Evolutionary conservation across 164 flowering plant genomes (phyloP).

Genomic region (Stephania japonica): DNA sequence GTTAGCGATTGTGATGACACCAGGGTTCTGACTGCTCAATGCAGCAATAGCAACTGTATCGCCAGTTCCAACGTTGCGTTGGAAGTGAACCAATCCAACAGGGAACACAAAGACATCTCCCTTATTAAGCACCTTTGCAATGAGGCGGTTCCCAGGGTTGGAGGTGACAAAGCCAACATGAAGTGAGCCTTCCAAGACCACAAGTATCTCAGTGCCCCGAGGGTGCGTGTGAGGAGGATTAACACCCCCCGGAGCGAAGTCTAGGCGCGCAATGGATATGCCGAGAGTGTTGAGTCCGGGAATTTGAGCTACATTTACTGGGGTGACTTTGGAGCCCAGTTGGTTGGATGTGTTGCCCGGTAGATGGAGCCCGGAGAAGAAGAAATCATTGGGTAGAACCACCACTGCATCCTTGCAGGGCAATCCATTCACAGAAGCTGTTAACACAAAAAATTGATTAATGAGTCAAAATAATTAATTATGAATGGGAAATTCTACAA

Average conservation of each 20-base stretch:
- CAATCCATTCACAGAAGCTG: neutral
- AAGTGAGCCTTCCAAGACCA: neutral
- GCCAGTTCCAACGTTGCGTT: neutral
- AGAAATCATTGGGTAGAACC: neutral
- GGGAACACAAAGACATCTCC: neutral
- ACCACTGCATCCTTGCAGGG: neutral
- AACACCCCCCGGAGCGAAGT: neutral
- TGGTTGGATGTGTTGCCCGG: neutral
- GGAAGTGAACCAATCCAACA: neutral
- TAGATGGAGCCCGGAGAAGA: neutral
- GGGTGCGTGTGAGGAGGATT: neutral
- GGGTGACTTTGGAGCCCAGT: neutral
- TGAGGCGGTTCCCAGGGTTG: neutral
- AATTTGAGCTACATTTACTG: neutral
- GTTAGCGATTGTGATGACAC: neutral
- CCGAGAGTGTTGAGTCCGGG: neutral
- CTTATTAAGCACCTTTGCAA: neutral
- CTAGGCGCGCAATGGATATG: neutral
- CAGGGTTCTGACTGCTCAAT: constrained; percentile 1
- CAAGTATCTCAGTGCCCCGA: neutral
- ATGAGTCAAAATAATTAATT: no score
- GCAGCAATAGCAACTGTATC: neutral
- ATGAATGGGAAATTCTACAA: no score
- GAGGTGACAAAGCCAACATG: neutral
- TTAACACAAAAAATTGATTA: no score